Evolutionary conservation across 805 yeast genomes (phyloP).

Genomic region (Candida ponderosae): DNA sequence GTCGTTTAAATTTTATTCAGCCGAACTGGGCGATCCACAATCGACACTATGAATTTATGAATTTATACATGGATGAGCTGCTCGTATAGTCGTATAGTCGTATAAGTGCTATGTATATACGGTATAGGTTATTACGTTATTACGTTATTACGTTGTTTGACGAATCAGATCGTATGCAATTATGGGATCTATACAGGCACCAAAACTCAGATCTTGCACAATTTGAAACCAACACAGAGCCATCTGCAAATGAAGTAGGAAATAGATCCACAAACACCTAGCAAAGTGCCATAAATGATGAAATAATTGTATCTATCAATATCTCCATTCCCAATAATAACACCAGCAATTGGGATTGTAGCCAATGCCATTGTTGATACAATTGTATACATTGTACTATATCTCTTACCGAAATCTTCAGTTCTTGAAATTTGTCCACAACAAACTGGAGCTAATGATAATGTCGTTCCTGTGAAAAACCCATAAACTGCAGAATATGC

Average conservation of each 20-base stretch:
- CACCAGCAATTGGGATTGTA: slow-evolving; percentile 39
- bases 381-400: slow-evolving; percentile 45
- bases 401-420: slow-evolving; percentile 41
- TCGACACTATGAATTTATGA: too few relatives aligned
- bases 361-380: slow-evolving; percentile 43
- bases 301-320: slow-evolving; percentile 29
- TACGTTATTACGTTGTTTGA: too few relatives aligned
- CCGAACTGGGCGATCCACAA: too few relatives aligned
- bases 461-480: slow-evolving; percentile 41
- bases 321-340: slow-evolving; percentile 27
- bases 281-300: slow-evolving; percentile 31
- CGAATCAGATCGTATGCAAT: too few relatives aligned
- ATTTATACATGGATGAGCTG: too few relatives aligned
- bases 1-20: too few relatives aligned
- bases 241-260: slow-evolving; percentile 30
- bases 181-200: too few relatives aligned
- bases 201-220: slow-evolving; percentile 23
- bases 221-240: slow-evolving; percentile 29
- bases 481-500: slow-evolving; percentile 41
- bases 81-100: too few relatives aligned
- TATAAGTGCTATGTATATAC: too few relatives aligned
- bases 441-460: slow-evolving; percentile 48
- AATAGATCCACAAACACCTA: slow-evolving; percentile 26
- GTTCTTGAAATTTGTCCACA: slow-evolving; percentile 46
- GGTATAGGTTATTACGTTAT: too few relatives aligned